These are phyloP conservation scores for Meira nashicola DNA, from an alignment of 1,284 basidiomycete genomes.

Conservation along the genomic window DNA sequence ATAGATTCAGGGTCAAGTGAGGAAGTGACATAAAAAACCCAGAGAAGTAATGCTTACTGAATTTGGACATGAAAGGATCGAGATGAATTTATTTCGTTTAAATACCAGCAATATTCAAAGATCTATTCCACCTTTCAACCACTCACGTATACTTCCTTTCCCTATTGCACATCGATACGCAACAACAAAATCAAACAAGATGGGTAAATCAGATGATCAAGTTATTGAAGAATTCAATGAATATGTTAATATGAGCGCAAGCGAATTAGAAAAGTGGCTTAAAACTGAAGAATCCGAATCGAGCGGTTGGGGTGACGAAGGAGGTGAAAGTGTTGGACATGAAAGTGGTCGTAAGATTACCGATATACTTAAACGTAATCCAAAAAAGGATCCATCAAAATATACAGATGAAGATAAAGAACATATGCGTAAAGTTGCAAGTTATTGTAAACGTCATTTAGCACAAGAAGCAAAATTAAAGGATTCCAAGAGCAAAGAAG, in stretches of 20 bases:
- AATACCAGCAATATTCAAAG: too few relatives aligned
- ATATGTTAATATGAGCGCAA: constrained; percentile 51
- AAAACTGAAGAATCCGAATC: constrained; percentile 19
- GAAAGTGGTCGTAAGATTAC: constrained; percentile 36
- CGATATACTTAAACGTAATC: constrained; percentile 50
- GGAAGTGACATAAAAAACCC: too few relatives aligned
- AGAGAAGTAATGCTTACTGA: too few relatives aligned
- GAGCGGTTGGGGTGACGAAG: constrained; percentile 12
- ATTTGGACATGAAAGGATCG: too few relatives aligned
- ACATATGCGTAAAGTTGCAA: constrained; percentile 52
- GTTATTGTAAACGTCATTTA: constrained; percentile 51
- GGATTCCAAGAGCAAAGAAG: constrained; percentile 29
- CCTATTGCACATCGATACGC: too few relatives aligned
- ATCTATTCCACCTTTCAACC: too few relatives aligned
- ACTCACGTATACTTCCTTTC: too few relatives aligned
- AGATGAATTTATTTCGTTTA: too few relatives aligned
- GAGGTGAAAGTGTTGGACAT: constrained; percentile 32
- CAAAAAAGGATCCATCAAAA: constrained; percentile 40
- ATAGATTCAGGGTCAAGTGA: too few relatives aligned
- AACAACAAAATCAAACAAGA: constrained; percentile 8
- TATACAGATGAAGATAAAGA: constrained; percentile 47
- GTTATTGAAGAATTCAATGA: constrained; percentile 42
- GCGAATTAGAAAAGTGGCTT: constrained; percentile 28
- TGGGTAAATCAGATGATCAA: constrained; percentile 35
- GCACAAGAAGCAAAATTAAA: constrained; percentile 36